Evolutionary conservation across 148 eudicot genomes (phyloP).

Genomic region (Linanthus parryae): DNA sequence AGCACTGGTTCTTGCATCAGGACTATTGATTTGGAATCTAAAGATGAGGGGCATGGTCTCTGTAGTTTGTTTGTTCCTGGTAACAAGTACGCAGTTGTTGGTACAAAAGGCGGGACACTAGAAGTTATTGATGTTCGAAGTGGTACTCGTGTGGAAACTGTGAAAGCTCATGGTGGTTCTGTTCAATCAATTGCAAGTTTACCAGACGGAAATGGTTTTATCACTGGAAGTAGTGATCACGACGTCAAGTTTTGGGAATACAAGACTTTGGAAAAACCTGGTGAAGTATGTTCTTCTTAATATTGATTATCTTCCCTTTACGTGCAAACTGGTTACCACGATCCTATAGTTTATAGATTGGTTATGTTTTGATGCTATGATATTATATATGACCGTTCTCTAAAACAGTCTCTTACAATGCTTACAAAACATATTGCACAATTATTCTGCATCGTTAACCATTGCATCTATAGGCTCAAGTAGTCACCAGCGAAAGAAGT

Average conservation of each 20-base stretch:
- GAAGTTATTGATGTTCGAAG: slow-evolving; percentile 87
- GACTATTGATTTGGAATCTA: slow-evolving; percentile 90
- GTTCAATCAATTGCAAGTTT: slow-evolving; percentile 61
- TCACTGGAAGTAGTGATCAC: slow-evolving; percentile 91
- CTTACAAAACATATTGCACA: too few species aligned
- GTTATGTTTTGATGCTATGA: too few species aligned
- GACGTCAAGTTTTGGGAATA: slow-evolving; percentile 97
- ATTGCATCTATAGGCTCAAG: too few species aligned
- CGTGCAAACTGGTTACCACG: too few species aligned
- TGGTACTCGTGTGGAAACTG: slow-evolving; percentile 77
- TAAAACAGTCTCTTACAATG: too few species aligned
- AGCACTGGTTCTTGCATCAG: slow-evolving; percentile 82
- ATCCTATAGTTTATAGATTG: too few species aligned
- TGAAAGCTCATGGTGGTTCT: slow-evolving; percentile 90
- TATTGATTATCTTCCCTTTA: too few species aligned
- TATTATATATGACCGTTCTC: too few species aligned
- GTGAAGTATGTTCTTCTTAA: slow-evolving; percentile 43
- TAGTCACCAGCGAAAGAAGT: too few species aligned
- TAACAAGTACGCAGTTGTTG: slow-evolving; percentile 83
- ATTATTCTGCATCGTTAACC: too few species aligned
- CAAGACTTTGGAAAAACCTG: slow-evolving; percentile 36
- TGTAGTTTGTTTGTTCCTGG: slow-evolving; percentile 89
- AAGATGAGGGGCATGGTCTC: slow-evolving; percentile 83
- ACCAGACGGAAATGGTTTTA: slow-evolving; percentile 74
- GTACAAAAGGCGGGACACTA: slow-evolving; percentile 78